Percentiles rank a stretch among this genome's conserved stretches.
Conservation (phyloP, 2,329 filamentous ascomycete species). For the Colletotrichum eleusines region DNA sequence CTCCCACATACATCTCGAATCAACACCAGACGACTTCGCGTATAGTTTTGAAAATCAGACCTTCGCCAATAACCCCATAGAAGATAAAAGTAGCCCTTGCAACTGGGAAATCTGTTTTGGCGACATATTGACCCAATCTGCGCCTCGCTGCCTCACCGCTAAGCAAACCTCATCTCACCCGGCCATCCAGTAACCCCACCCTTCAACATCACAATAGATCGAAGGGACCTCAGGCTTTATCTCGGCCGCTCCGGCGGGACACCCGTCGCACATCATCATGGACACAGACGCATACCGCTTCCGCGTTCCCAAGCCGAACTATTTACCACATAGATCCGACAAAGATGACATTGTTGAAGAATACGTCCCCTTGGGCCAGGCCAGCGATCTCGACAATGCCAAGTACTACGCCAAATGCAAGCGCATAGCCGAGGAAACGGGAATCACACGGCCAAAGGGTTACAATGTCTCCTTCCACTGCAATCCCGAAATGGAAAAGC, state of each 20-base stretch:
- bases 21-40: constrained; percentile 13
- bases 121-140: not conserved
- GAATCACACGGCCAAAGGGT: constrained; percentile 83
- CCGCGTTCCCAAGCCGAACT: constrained; percentile 69
- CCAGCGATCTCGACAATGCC: constrained; percentile 67
- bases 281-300: constrained; percentile 57
- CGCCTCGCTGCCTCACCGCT: not conserved
- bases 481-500: constrained; percentile 93
- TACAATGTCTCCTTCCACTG: constrained; percentile 96
- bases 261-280: constrained; percentile 31
- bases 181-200: constrained; percentile 4
- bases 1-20: constrained; percentile 29
- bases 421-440: constrained; percentile 69
- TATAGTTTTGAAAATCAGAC: not conserved
- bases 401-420: constrained; percentile 70
- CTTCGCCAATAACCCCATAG: not conserved
- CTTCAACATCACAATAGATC: constrained; percentile 16
- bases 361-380: constrained; percentile 63
- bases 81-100: not conserved
- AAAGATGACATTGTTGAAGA: constrained; percentile 66
- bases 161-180: constrained; percentile 16
- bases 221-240: constrained; percentile 5
- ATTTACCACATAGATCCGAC: constrained; percentile 67
- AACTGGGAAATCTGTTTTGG: not conserved
- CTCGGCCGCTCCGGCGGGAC: constrained; percentile 29